Base-by-base conservation (phyloP, 2,329 filamentous ascomycete genomes). In the Tolypocladium amazonense region DNA sequence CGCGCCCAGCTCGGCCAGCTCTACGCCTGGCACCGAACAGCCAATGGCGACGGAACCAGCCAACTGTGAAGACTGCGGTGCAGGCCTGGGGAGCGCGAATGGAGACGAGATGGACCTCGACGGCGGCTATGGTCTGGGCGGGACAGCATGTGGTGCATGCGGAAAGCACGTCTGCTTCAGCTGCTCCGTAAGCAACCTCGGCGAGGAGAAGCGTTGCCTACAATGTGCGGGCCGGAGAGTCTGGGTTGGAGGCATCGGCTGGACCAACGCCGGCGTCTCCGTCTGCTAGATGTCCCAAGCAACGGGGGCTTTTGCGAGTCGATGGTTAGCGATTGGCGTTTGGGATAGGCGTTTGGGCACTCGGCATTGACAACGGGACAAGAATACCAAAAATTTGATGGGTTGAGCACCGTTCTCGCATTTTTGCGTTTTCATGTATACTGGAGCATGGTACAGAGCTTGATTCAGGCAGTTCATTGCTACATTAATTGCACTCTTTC, bases 121-220 rank as follows among this genome's bases (percentile, higher is more conserved):
- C 9, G 67, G 30, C 4, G 20, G 62, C 12, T 41, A 56, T 1
- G 65, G 62, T 1, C 63, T 59, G 3, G 67, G 65, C 12, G 70
- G 69, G 39, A 69, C 71, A 35, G 68, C 71, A 1, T 86, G 83
- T 58, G 74, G 73, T 11, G 75, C 72, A 0, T 87, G 83, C 60
- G 75, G 77, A 6, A 85, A 81, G 67, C 72, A 76, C 14, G 81
- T 86, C 18, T 86, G 83, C 70, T 81, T 79, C 59, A 77, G 80
- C 59, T 87, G 84, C 66, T 84, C 82, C 0, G 76, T 86, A 47
- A 83, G 80, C 62, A 82, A 83, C 62, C 71, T 86, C 0, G 81
- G 81, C 3, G 77, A 81, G 62, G 73, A 81, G 64, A 74, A 80
- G 61, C 72, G 76, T 47, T 86, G 83, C 63, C 64, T 86, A 52